Evolutionary conservation across 1,284 basidiomycete genomes (phyloP).

Genomic region (Malassezia obtusa): DNA sequence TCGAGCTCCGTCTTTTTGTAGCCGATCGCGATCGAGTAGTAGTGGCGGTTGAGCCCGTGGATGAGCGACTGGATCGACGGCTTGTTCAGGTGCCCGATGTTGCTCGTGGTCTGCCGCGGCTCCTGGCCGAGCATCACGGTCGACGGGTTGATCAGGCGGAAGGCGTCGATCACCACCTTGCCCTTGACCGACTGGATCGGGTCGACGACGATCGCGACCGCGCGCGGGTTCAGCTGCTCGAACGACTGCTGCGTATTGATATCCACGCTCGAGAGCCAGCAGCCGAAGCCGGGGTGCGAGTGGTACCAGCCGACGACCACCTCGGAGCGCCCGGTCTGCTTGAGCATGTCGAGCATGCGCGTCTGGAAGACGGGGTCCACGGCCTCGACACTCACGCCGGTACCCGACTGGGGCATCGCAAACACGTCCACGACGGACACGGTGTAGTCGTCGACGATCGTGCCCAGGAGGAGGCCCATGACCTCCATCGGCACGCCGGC

Average conservation of each 20-base stretch:
- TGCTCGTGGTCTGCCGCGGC: slow-evolving; percentile 91
- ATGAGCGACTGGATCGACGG: slow-evolving; percentile 75
- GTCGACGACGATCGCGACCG: slow-evolving; percentile 95
- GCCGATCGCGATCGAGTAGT: slow-evolving; percentile 47
- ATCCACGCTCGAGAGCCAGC: slow-evolving; percentile 97
- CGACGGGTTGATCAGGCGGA: slow-evolving; percentile 56
- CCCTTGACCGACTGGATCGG: slow-evolving; percentile 95
- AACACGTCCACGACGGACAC: slow-evolving; percentile 91
- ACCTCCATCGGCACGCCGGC: slow-evolving; percentile 99
- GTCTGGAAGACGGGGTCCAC: slow-evolving; percentile 99
- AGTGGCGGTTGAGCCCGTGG: slow-evolving; percentile 47
- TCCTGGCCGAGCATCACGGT: slow-evolving; percentile 65
- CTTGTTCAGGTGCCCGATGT: slow-evolving; percentile 97
- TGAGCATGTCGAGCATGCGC: slow-evolving; percentile 98
- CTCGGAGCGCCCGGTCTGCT: slow-evolving; percentile 95
- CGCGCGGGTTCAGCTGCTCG: slow-evolving; percentile 84
- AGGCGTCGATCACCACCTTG: slow-evolving; percentile 92
- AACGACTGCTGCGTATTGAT: slow-evolving; percentile 99
- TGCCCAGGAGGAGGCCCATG: slow-evolving; percentile 98
- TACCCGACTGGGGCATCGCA: slow-evolving; percentile 98
- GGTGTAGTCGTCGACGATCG: slow-evolving; percentile 92
- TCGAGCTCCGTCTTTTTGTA: slow-evolving; percentile 48
- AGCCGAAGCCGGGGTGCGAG: slow-evolving; percentile 98
- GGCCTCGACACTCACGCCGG: slow-evolving; percentile 94
- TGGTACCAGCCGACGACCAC: slow-evolving; percentile 99